These are phyloP conservation scores for Tetrahymena elliotti DNA, from an alignment of 73 alveolate species.

Conservation along the genomic window DNA sequence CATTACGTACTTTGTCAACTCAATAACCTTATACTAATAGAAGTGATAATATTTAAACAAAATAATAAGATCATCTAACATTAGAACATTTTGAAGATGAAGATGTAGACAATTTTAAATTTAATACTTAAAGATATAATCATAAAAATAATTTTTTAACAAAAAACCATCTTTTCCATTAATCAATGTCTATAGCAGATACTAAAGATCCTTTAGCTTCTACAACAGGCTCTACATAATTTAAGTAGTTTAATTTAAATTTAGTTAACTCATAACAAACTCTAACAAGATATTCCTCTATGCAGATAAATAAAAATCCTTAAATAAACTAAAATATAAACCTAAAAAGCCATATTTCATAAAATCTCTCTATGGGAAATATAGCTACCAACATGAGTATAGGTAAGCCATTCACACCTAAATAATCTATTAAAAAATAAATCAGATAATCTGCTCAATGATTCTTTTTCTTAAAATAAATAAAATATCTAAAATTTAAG, in stretches of 20 bases:
- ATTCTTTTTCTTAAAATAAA: not conserved
- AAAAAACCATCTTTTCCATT: not conserved
- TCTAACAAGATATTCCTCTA: not conserved
- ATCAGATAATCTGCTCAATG: not conserved
- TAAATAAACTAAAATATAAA: too few relatives aligned
- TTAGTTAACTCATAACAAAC: not conserved
- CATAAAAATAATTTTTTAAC: too few relatives aligned
- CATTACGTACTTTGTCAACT: not conserved
- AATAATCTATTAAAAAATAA: not conserved
- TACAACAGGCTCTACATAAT: not conserved
- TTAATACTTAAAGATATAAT: not conserved
- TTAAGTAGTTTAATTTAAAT: not conserved
- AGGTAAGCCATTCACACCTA: not conserved
- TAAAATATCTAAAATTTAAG: not conserved
- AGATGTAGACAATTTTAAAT: not conserved
- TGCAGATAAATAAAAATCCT: not conserved
- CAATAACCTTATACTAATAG: not conserved
- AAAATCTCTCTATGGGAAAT: not conserved
- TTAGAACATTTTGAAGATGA: not conserved
- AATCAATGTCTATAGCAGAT: not conserved
- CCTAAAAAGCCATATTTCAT: not conserved
- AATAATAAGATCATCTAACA: not conserved
- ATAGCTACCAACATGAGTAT: not conserved
- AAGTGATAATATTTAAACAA: not conserved
- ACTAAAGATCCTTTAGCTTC: not conserved